Base-by-base conservation (phyloP, 2,329 filamentous ascomycete species). In the Curvularia verruculosa region DNA sequence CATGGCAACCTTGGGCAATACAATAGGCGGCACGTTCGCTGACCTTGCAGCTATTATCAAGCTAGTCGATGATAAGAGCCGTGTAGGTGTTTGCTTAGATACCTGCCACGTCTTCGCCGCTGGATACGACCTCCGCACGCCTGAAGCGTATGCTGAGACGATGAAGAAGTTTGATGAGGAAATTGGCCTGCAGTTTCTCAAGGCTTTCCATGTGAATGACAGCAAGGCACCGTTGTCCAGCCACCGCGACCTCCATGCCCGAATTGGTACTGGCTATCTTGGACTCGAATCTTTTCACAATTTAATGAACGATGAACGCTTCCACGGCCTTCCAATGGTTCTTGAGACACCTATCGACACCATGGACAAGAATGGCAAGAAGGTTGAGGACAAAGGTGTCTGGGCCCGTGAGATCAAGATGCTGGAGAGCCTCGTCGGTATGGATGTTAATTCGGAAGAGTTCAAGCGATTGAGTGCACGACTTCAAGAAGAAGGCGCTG, bases 321-420 rank as follows among this genome's bases (percentile, higher is more conserved):
- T 98, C 58, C 85, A 89, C 65, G 86, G 86, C 24, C 78, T 97
- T 68, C 95, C 95, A 3, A 92, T 99, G 86, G 88, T 99, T 1
- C 84, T 99, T 7, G 95, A 99, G 80, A 99, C 95, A n/a, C 95
- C 95, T 5, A 94, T 95, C 61, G 91, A 96, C 60, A 83, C 83
- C 36, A 85, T 86, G 44, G 87, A 85, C 18, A 79, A 82, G 46
- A 82, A 88, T 62, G 89, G 89, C 41, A 82, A 82, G 68, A 82
- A 83, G 26, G 76, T 87, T 36, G 90, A 96, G 70, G 92, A 97
- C 75, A 91, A 88, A 75, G 81, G 85, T 51, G 84, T 97, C 15
- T 98, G 94, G 93, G 92, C 93, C 1, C 84, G 88, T 44, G 95
- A 99, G 79, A 98, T 99, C 78, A 97, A 97, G 80, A 81, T 98